Conservation (phyloP, 1,284 basidiomycete genomes). For the Peniophora sp. region DNA sequence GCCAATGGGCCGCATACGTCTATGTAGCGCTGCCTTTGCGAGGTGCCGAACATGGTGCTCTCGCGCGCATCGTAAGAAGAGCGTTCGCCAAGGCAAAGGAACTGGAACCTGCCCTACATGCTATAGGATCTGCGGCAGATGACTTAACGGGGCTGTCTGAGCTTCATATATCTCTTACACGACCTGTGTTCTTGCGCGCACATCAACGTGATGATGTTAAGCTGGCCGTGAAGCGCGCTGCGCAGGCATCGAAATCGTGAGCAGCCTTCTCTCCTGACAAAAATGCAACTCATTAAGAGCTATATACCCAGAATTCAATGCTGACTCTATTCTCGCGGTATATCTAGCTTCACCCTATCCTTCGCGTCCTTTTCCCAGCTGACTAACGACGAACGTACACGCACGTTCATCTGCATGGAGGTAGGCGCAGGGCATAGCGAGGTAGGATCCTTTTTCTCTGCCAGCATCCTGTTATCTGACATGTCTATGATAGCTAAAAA, state of each 20-base stretch:
- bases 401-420: slow-evolving; percentile 68
- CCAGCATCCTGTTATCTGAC: slow-evolving; percentile 6
- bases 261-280: slow-evolving; percentile 17
- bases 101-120: slow-evolving; percentile 37
- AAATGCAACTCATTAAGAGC: background rate
- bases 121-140: slow-evolving; percentile 25
- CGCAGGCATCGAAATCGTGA: slow-evolving; percentile 40
- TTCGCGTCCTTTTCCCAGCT: slow-evolving; percentile 65
- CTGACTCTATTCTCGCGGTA: no score
- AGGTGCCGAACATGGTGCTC: slow-evolving; percentile 24
- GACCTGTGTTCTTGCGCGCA: slow-evolving; percentile 68
- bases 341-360: slow-evolving; percentile 58
- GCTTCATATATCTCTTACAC: slow-evolving; percentile 69
- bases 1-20: slow-evolving; percentile 71
- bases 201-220: slow-evolving; percentile 69
- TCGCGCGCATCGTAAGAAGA: slow-evolving; percentile 40
- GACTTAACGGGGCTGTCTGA: slow-evolving; percentile 19
- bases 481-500: slow-evolving; percentile 35
- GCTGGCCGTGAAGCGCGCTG: slow-evolving; percentile 41
- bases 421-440: slow-evolving; percentile 70
- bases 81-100: slow-evolving; percentile 36
- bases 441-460: slow-evolving; percentile 30
- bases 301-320: no score
- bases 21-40: slow-evolving; percentile 52
- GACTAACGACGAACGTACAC: slow-evolving; percentile 71